phyloP scores from a whole-genome alignment of 2,329 filamentous ascomycete species.

The Teratosphaeria destructans region DNA sequence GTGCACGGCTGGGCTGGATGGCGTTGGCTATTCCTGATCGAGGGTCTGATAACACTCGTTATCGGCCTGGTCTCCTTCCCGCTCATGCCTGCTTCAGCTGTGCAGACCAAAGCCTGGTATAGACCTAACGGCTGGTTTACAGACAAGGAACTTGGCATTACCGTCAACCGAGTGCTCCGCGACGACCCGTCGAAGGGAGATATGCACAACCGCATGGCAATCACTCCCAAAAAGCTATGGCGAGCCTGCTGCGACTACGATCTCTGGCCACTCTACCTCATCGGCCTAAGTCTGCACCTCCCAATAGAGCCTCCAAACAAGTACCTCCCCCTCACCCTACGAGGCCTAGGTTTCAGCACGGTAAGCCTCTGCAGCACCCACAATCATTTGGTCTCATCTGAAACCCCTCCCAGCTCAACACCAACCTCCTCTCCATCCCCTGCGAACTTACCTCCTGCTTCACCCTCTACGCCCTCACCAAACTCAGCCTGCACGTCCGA shows the following conservation, averaged over 20 bases:
- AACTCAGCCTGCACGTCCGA: conserved; percentile 40
- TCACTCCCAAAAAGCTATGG: conserved; percentile 40
- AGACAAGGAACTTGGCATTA: conserved; percentile 51
- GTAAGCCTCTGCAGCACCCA: neutral
- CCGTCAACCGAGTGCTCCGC: conserved; percentile 53
- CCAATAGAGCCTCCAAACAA: conserved; percentile 27
- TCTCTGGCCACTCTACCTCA: conserved; percentile 46
- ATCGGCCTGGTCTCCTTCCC: conserved; percentile 33
- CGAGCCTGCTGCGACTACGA: conserved; percentile 44
- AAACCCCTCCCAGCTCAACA: conserved; percentile 22
- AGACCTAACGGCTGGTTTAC: conserved; percentile 56
- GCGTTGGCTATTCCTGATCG: conserved; percentile 45
- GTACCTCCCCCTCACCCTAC: conserved; percentile 32
- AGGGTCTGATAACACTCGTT: conserved; percentile 29
- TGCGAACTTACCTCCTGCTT: conserved; percentile 41
- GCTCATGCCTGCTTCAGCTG: conserved; percentile 49
- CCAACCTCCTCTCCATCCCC: conserved; percentile 33
- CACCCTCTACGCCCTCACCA: conserved; percentile 40
- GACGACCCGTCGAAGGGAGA: conserved; percentile 53
- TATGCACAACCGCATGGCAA: conserved; percentile 50
- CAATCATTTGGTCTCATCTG: neutral
- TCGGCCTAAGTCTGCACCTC: conserved; percentile 36
- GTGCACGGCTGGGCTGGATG: conserved; percentile 32
- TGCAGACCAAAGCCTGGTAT: conserved; percentile 51
- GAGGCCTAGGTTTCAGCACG: conserved; percentile 29